phyloP scores from a whole-genome alignment of 495 filamentous ascomycete genomes.

The Aspergillus hancockii region DNA sequence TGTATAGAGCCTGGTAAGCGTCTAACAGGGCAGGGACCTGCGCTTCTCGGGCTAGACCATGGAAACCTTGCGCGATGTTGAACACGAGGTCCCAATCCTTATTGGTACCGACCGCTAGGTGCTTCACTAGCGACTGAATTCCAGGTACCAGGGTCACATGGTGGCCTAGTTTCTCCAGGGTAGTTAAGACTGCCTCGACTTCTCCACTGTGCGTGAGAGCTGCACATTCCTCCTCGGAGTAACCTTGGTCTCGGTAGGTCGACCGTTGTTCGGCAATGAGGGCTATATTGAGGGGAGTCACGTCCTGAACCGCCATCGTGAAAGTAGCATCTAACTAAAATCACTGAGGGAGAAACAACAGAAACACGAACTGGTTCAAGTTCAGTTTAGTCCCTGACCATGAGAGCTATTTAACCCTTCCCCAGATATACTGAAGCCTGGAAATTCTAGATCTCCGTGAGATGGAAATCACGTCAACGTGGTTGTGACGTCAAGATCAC shows the following conservation, averaged over 20 bases:
- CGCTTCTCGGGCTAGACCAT: constrained; percentile 26
- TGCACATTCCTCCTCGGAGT: constrained; percentile 15
- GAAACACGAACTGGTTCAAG: too few species aligned
- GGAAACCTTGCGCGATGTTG: constrained; percentile 23
- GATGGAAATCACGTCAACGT: too few species aligned
- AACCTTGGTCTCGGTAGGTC: constrained; percentile 11
- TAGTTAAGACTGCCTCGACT: constrained; percentile 6
- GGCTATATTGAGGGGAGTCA: constrained; percentile 8
- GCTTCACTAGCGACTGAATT: constrained; percentile 19
- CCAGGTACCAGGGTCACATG: constrained; percentile 15
- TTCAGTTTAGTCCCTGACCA: too few species aligned
- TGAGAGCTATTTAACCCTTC: too few species aligned
- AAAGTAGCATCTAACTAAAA: too few species aligned
- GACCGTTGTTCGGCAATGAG: constrained; percentile 14
- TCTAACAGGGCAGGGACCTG: constrained; percentile 29
- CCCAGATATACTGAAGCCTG: too few species aligned
- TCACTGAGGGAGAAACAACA: neutral
- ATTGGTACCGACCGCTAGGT: constrained; percentile 12
- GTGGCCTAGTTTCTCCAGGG: constrained; percentile 16
- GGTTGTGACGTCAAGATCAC: too few species aligned
- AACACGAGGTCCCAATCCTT: constrained; percentile 26
- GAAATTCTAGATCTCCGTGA: too few species aligned
- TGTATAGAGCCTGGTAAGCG: constrained; percentile 28
- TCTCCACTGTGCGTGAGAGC: constrained; percentile 15
- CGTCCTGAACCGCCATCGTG: neutral